Base-by-base conservation (phyloP, 2,329 filamentous ascomycete species). In the Pseudopyrenochaeta lycopersici region DNA sequence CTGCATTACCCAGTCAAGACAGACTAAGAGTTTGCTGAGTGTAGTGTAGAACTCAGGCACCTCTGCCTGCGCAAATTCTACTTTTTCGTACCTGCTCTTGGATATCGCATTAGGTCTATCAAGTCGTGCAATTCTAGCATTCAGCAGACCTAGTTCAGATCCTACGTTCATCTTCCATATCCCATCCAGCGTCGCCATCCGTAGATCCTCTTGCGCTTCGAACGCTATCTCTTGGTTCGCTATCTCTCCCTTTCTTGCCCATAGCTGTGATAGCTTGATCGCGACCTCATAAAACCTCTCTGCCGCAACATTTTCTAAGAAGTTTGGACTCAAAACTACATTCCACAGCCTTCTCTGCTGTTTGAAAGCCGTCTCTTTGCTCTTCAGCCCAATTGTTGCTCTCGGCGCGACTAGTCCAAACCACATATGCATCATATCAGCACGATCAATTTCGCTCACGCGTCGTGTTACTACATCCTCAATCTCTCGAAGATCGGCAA, bases 91-190 rank as follows among this genome's bases (percentile, higher is more conserved):
- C 35, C 23, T 9, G 1, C 7, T 15, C 18, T 18, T 39, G 10
- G 7, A 10, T n/a, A 38, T 17, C 29, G 46, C 27, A 21, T 11
- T 14, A 2, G 33, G 21, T 10, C 20, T n/a, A 2, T 44, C 15
- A 15, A 55, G 31, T 20, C 27, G 36, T 31, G 42, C 23, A 1
- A 29, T 17, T 21, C 20, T 47, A 9, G 46, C 38, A 11, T 29
- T 20, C 29, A 58, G 29, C 4, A 54, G 36, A 5, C 39, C 43
- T 7, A 58, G 23, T n/a, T 54, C 43, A 7, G 54, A 39, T 7
- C 46, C 54, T 15, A 54, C 29, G 12, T 49, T 40, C 50, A 47
- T 45, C 17, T 42, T 36, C 54, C 54, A 58, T 2, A 53, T 50
- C 3, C 32, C 46, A n/a, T 58, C 54, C 4, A 55, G 32, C 17